These are phyloP conservation scores for Carallia brachiata DNA, from an alignment of 345 rosid species.

Conservation along the genomic window DNA sequence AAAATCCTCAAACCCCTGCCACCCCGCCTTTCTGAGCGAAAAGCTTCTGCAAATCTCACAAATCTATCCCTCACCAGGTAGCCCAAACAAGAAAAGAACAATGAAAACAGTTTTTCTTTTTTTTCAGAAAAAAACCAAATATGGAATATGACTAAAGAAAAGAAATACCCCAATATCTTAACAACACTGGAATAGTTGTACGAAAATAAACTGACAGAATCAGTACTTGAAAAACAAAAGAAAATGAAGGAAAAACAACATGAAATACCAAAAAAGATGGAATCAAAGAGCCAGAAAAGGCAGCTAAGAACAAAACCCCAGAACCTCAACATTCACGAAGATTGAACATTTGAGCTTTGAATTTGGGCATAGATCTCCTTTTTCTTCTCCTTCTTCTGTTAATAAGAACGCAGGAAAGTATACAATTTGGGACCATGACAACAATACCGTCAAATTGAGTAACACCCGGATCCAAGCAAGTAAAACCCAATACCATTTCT, in stretches of 20 bases:
- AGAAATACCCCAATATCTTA: neutral
- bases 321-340: neutral
- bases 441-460: neutral
- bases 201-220: no score
- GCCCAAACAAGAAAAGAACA: no score
- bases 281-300: neutral
- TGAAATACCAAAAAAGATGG: neutral
- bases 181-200: neutral
- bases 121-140: no score
- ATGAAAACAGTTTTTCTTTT: no score
- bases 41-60: neutral
- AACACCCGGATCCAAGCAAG: slow-evolving; percentile 21
- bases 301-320: neutral
- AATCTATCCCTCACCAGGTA: neutral
- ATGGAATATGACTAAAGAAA: neutral
- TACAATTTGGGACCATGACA: neutral
- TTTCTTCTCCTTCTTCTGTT: neutral
- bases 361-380: neutral
- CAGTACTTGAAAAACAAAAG: neutral
- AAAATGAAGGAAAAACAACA: neutral
- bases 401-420: neutral
- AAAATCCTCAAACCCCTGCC: neutral
- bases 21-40: neutral
- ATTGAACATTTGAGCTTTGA: neutral
- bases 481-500: slow-evolving; percentile 15